A percentile compares a stretch with the other conserved stretches of the same genome.
Evolutionary conservation across 176 grass and related monocot species (phyloP).

Genomic region (Pharus latifolius): DNA sequence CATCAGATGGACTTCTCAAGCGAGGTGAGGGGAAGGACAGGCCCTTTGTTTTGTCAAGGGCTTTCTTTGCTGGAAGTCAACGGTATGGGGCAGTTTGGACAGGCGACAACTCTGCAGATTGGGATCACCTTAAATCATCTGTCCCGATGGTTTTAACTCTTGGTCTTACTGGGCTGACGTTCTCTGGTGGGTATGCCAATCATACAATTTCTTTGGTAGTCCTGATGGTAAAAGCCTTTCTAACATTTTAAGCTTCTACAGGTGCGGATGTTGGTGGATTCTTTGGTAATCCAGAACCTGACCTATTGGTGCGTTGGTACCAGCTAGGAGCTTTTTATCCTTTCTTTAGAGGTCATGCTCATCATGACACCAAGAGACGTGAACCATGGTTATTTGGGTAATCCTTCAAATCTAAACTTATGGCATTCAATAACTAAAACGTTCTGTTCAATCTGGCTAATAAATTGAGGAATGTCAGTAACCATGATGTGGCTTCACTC

Average conservation of each 20-base stretch:
- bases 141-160: constrained; percentile 93
- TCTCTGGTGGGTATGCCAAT: constrained; percentile 61
- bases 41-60: constrained; percentile 95
- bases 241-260: constrained; percentile 28
- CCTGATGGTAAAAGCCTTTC: neutral
- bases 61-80: constrained; percentile 91
- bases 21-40: constrained; percentile 78
- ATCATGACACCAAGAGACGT: constrained; percentile 94
- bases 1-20: constrained; percentile 75
- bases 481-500: neutral
- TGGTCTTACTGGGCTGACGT: constrained; percentile 88
- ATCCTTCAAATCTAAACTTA: constrained; percentile 5
- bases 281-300: constrained; percentile 86
- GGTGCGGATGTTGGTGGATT: constrained; percentile 95
- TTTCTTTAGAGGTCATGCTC: constrained; percentile 92
- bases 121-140: constrained; percentile 90
- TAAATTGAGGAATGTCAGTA: neutral
- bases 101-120: constrained; percentile 84
- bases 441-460: neutral
- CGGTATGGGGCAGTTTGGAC: constrained; percentile 89
- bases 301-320: constrained; percentile 91
- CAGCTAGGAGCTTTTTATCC: constrained; percentile 97
- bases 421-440: constrained; percentile 1
- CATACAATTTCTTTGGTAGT: neutral
- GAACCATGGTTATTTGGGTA: constrained; percentile 99